Evolutionary conservation across 2,329 filamentous ascomycete species (phyloP), one percentile per base, ranked within the genome.

Genomic region (Cordyceps pruinosa): DNA sequence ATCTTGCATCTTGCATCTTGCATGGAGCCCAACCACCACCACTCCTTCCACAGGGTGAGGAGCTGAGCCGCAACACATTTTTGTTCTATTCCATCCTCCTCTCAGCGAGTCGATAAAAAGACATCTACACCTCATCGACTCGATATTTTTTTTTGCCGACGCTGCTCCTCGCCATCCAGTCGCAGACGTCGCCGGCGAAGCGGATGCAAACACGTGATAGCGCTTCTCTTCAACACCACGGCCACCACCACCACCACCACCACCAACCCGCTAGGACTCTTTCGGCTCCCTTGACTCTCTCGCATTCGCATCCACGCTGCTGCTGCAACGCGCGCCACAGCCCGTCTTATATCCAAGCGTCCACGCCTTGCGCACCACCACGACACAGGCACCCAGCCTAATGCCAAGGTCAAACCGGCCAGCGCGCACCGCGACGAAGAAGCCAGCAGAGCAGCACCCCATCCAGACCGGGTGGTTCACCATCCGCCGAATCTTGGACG

Each of bases 401-500:
- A 30, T 57, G 54, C 54, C 54, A 41, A 39, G 12, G 47, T 46
- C 46, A 44, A 50, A 50, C 50, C 35, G 35, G 6, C 26, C 26
- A 53, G 34, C 39, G 32, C 53, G 48, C 19, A 56, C 23, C 25
- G 41, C 37, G 41, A 57, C 42, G 57, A 56, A 50, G 53, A 56
- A 52, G 47, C 32, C 30, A 66, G 59, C 30, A 65, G 60, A 30
- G 56, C 59, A 47, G 39, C n/a, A n/a, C n/a, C 35, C 61, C 50
- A 44, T 44, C 26, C 45, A 64, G 39, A 63, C 66, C 55, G 61
- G 60, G 37, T 75, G 71, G 71, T 74, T 56, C 30, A 60, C 48
- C 13, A 70, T 75, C 58, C 65, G 60, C n/a, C 61, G 60, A 12
- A 73, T 75, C 28, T 52, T 75, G 47, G 65, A 69, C 47, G 72